A percentile compares a stretch with the other conserved stretches of the same genome.
These are phyloP conservation scores for Tetrahymena borealis DNA, from an alignment of 73 alveolate genomes.

Conservation along the genomic window DNA sequence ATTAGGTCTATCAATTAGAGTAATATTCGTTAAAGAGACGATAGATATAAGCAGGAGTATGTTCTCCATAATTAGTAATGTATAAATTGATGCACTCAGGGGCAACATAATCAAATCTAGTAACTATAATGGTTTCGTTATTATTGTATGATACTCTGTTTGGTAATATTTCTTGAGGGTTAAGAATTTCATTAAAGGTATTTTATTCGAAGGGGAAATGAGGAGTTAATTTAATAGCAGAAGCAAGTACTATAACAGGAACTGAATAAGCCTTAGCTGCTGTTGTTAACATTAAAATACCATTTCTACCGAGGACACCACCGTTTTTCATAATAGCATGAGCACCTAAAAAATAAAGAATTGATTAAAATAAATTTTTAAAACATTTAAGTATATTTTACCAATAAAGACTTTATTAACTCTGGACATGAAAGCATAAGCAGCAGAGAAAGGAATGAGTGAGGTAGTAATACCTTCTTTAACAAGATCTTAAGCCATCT, in stretches of 20 bases:
- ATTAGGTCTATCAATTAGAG: neutral
- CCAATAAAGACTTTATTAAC: constrained; percentile 84
- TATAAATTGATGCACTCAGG: constrained; percentile 83
- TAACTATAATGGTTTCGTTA: constrained; percentile 62
- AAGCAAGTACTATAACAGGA: constrained; percentile 85
- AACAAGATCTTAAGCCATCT: constrained; percentile 67
- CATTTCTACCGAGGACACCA: constrained; percentile 84
- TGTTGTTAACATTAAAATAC: constrained; percentile 70
- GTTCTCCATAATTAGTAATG: constrained; percentile 82
- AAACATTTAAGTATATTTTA: neutral
- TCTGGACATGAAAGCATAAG: constrained; percentile 77
- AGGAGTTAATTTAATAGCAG: constrained; percentile 84
- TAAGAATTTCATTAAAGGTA: constrained; percentile 73
- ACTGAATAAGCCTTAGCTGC: constrained; percentile 82
- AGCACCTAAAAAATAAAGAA: constrained; percentile 10
- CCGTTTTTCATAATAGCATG: constrained; percentile 91
- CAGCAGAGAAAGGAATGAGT: constrained; percentile 69
- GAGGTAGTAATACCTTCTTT: constrained; percentile 60
- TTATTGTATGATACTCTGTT: constrained; percentile 33
- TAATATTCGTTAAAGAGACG: constrained; percentile 75
- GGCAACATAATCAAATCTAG: constrained; percentile 90
- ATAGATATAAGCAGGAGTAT: constrained; percentile 79
- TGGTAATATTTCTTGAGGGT: constrained; percentile 71
- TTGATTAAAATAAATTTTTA: neutral
- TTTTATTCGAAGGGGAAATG: constrained; percentile 79